These are phyloP conservation scores for Solanum habrochaites DNA, from an alignment of 257 asterid genomes.

Conservation along the genomic window DNA sequence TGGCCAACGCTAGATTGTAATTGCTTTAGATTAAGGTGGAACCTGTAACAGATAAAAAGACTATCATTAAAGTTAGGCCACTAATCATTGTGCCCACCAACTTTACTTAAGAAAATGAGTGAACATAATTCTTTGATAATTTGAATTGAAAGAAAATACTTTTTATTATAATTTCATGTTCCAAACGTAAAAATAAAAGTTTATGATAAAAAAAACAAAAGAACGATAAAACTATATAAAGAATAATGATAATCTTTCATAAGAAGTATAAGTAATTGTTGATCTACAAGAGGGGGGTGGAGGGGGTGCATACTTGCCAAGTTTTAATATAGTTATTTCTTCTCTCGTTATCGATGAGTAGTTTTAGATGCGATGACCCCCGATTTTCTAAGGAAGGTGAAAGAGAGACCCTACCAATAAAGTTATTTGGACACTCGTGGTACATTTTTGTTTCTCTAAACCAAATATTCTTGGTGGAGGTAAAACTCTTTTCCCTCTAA, in stretches of 20 bases:
- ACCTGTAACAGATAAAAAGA: not conserved
- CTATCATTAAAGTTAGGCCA: not conserved
- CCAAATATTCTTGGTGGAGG: not conserved
- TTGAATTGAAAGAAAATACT: not conserved
- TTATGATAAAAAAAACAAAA: not conserved
- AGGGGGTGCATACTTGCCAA: too few species aligned
- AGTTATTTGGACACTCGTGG: not conserved
- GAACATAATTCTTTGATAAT: not conserved
- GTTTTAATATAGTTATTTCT: not conserved
- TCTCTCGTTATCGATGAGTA: not conserved
- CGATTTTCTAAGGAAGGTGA: not conserved
- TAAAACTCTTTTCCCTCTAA: not conserved
- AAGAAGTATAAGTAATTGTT: too few species aligned
- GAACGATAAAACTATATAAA: not conserved
- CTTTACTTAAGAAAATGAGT: not conserved
- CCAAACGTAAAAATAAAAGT: not conserved
- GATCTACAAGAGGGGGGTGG: too few species aligned
- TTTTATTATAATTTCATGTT: not conserved
- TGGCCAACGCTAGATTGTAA: not conserved
- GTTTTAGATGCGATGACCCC: not conserved
- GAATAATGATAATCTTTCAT: too few species aligned
- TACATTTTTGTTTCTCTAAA: not conserved
- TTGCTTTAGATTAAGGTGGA: not conserved
- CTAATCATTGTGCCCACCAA: slow-evolving; percentile 8
- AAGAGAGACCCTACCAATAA: not conserved